These are phyloP conservation scores for Urostyla sp. DNA, from an alignment of 73 alveolate genomes.

Conservation along the genomic window DNA sequence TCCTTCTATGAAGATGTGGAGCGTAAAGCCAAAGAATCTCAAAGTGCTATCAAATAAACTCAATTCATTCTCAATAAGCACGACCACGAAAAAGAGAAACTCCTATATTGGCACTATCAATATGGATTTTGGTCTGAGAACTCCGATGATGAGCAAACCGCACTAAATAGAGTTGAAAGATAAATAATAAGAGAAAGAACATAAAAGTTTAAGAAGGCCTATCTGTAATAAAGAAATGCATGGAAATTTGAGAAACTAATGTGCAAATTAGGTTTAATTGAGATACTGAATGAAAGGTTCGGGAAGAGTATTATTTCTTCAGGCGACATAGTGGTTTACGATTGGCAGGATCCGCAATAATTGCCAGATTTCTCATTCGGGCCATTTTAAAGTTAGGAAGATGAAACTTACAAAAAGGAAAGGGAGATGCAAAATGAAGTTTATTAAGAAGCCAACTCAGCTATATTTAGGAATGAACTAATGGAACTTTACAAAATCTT, in stretches of 20 bases:
- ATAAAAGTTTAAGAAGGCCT: slow-evolving; percentile 13
- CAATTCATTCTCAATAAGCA: background rate
- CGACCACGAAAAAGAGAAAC: slow-evolving; percentile 25
- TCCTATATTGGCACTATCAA: slow-evolving; percentile 2
- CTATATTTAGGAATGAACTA: slow-evolving; percentile 23
- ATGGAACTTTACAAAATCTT: slow-evolving; percentile 1
- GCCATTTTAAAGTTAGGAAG: background rate
- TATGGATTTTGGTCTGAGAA: slow-evolving; percentile 41
- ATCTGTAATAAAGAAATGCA: slow-evolving; percentile 5
- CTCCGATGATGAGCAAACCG: slow-evolving; percentile 24
- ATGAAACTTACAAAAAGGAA: slow-evolving; percentile 6
- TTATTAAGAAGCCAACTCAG: background rate
- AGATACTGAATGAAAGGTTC: slow-evolving; percentile 1
- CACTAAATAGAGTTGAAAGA: slow-evolving; percentile 11
- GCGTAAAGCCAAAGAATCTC: background rate
- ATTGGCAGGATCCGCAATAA: slow-evolving; percentile 43
- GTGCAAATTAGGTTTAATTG: slow-evolving; percentile 18
- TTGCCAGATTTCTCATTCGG: slow-evolving; percentile 13
- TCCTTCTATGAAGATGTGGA: background rate
- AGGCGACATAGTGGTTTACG: background rate
- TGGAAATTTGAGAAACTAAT: slow-evolving; percentile 9
- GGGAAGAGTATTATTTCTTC: slow-evolving; percentile 14
- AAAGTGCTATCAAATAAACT: background rate
- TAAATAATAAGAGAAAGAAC: background rate
- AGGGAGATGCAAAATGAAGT: slow-evolving; percentile 6